Evolutionary conservation across 2,329 filamentous ascomycete genomes (phyloP).

Genomic region (Stemphylium lycopersici): DNA sequence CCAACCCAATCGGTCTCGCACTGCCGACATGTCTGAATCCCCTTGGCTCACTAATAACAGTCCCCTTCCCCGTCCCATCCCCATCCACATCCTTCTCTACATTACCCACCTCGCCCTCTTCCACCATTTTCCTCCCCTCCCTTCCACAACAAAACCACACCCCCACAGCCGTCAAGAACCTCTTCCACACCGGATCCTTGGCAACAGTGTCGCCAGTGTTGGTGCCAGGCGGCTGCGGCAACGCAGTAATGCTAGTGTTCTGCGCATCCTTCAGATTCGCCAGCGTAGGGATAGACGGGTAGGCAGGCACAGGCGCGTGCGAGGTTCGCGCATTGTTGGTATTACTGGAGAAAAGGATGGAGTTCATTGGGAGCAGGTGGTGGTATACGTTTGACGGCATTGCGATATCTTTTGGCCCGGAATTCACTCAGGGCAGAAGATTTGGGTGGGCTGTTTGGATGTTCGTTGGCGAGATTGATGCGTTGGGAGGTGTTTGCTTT

Average conservation of each 20-base stretch:
- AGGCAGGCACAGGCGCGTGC: background rate
- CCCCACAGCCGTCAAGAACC: background rate
- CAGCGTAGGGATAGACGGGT: slow-evolving; percentile 3
- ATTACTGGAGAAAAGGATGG: slow-evolving; percentile 12
- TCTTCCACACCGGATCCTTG: background rate
- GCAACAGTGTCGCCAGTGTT: background rate
- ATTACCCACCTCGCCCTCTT: too few species aligned
- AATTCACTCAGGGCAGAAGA: too few species aligned
- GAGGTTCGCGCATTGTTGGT: background rate
- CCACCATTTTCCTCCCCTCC: background rate
- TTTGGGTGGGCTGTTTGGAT: too few species aligned
- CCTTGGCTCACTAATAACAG: background rate
- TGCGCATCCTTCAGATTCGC: slow-evolving; percentile 14
- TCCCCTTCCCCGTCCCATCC: background rate
- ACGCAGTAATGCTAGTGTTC: slow-evolving; percentile 17
- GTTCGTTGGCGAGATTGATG: background rate
- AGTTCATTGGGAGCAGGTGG: slow-evolving; percentile 17
- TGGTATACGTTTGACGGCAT: slow-evolving; percentile 7
- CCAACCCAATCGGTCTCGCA: background rate
- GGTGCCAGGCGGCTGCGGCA: slow-evolving; percentile 1
- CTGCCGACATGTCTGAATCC: background rate
- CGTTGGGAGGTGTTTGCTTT: background rate
- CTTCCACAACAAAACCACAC: background rate
- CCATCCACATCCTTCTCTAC: too few species aligned
- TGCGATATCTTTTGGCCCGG: background rate